A percentile compares a stretch with the other conserved stretches of the same genome.
Conservation (phyloP, 2,329 filamentous ascomycete genomes). For the Penicillium sp. region DNA sequence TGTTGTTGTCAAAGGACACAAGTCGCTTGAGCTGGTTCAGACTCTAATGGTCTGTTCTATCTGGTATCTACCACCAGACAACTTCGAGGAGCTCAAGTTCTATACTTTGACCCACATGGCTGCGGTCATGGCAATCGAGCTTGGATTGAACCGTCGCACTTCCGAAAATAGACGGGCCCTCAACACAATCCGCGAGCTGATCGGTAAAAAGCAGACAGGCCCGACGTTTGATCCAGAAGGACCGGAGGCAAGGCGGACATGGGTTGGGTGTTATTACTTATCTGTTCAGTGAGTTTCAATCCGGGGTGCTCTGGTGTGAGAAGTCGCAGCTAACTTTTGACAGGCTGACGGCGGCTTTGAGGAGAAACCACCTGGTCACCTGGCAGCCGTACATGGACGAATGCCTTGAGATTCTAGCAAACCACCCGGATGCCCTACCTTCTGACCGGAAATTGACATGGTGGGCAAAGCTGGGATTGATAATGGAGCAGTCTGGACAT, state of each 20-base stretch:
- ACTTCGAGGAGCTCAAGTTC: slow-evolving; percentile 83
- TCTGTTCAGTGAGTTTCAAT: slow-evolving; percentile 50
- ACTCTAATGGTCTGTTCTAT: slow-evolving; percentile 71
- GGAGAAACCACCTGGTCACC: slow-evolving; percentile 57
- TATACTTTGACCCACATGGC: slow-evolving; percentile 83
- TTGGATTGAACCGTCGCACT: slow-evolving; percentile 66
- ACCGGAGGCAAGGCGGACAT: slow-evolving; percentile 58
- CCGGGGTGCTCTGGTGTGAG: background rate
- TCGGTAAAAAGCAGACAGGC: slow-evolving; percentile 34
- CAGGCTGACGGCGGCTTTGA: slow-evolving; percentile 58
- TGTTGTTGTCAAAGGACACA: slow-evolving; percentile 72
- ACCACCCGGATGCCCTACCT: slow-evolving; percentile 55
- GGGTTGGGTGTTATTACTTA: slow-evolving; percentile 61
- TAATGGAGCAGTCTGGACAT: slow-evolving; percentile 66
- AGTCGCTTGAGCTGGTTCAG: slow-evolving; percentile 80
- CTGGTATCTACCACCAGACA: slow-evolving; percentile 82
- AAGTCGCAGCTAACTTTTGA: background rate
- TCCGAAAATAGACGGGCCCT: slow-evolving; percentile 35
- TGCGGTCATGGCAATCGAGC: slow-evolving; percentile 76
- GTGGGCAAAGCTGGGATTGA: slow-evolving; percentile 58
- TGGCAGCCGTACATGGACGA: slow-evolving; percentile 65
- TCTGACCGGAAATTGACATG: slow-evolving; percentile 57
- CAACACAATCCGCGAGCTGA: slow-evolving; percentile 39
- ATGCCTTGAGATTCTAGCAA: slow-evolving; percentile 57
- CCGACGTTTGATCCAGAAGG: slow-evolving; percentile 49